These are phyloP conservation scores for Bonia amplexicaulis DNA, from an alignment of 176 grass and related monocot species.

Conservation along the genomic window DNA sequence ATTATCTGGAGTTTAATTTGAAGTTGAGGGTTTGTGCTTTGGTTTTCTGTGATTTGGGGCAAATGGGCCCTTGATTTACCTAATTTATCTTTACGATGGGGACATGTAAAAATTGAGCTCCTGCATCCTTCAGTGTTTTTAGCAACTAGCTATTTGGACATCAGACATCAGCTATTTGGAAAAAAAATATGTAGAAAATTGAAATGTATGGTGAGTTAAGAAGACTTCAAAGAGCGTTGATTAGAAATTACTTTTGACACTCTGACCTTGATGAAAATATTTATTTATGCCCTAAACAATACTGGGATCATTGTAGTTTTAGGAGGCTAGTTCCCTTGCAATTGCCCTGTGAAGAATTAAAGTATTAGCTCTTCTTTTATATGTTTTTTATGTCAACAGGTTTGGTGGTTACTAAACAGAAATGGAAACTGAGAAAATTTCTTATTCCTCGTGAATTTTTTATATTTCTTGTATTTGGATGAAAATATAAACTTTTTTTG, in stretches of 20 bases:
- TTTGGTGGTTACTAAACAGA: slow-evolving; percentile 9
- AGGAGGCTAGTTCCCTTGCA: not conserved
- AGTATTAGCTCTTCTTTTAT: not conserved
- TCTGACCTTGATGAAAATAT: not conserved
- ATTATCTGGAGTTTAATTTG: not conserved
- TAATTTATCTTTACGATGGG: slow-evolving; percentile 15
- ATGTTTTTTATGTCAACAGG: not conserved
- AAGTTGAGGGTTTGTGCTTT: not conserved
- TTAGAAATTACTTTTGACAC: not conserved
- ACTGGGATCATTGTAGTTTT: not conserved
- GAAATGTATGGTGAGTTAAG: not conserved
- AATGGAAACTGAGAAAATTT: not conserved
- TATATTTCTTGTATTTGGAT: slow-evolving; percentile 3
- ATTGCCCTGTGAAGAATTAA: not conserved
- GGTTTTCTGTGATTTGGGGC: not conserved
- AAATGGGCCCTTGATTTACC: slow-evolving; percentile 1
- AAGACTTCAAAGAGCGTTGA: not conserved
- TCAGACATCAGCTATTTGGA: not conserved
- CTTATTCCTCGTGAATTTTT: slow-evolving; percentile 1
- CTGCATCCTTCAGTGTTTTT: not conserved
- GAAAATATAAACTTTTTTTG: slow-evolving; percentile 11
- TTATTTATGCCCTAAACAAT: slow-evolving; percentile 3
- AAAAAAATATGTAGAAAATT: not conserved
- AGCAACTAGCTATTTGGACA: slow-evolving; percentile 14
- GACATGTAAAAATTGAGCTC: slow-evolving; percentile 2